These are phyloP conservation scores for Pseudogymnoascus verrucosus DNA, from an alignment of 2,329 filamentous ascomycete species.

Conservation along the genomic window DNA sequence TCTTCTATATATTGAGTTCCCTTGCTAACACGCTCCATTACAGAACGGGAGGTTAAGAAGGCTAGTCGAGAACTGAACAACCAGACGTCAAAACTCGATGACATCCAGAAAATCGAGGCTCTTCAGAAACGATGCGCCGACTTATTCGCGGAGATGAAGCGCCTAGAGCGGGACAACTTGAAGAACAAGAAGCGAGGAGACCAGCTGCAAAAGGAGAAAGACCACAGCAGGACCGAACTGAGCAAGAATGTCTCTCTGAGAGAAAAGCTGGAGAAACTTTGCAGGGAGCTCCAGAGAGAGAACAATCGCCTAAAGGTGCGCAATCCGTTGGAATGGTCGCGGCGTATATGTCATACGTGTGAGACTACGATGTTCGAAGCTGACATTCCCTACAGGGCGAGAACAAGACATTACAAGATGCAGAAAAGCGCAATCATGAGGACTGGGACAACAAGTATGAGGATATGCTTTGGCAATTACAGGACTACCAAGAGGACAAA, in stretches of 20 bases:
- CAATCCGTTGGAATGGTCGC: background rate
- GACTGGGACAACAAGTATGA: slow-evolving; percentile 82
- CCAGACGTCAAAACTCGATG: slow-evolving; percentile 84
- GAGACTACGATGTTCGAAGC: background rate
- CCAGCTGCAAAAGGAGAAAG: slow-evolving; percentile 92
- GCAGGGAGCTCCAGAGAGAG: slow-evolving; percentile 86
- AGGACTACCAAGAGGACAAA: slow-evolving; percentile 81
- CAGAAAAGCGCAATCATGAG: slow-evolving; percentile 71
- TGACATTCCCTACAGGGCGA: slow-evolving; percentile 55
- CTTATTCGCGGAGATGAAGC: slow-evolving; percentile 88
- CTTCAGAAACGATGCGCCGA: slow-evolving; percentile 88
- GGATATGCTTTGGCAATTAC: slow-evolving; percentile 71
- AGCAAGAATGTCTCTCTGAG: slow-evolving; percentile 86
- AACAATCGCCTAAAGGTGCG: slow-evolving; percentile 95
- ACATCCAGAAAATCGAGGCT: slow-evolving; percentile 83
- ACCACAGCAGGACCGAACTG: slow-evolving; percentile 77
- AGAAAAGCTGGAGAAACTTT: slow-evolving; percentile 94
- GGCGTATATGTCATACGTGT: slow-evolving; percentile 12
- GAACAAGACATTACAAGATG: slow-evolving; percentile 84
- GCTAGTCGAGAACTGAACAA: slow-evolving; percentile 85
- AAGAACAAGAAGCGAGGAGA: slow-evolving; percentile 96
- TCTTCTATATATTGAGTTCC: background rate
- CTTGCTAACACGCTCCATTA: slow-evolving; percentile 16
- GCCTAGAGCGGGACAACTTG: slow-evolving; percentile 83
- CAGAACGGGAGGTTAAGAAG: slow-evolving; percentile 89